Evolutionary conservation across 345 rosid species (phyloP).

Genomic region (Brassica juncea): DNA sequence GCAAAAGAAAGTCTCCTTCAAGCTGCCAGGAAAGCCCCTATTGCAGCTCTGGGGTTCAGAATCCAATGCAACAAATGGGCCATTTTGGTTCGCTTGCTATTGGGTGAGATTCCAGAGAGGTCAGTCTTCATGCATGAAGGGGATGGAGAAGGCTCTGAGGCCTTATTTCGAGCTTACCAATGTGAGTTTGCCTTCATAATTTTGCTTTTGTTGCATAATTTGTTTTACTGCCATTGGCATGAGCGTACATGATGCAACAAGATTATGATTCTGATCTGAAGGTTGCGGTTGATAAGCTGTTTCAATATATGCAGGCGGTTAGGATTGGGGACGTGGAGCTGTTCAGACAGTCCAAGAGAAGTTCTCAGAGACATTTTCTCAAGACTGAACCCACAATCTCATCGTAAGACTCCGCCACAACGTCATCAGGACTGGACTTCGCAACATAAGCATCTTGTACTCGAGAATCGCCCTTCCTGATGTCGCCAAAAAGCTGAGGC

Average conservation of each 20-base stretch:
- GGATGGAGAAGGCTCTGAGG: slow-evolving; percentile 80
- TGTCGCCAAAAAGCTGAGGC: slow-evolving; percentile 63
- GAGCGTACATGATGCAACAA: slow-evolving; percentile 18
- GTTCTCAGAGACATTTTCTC: slow-evolving; percentile 42
- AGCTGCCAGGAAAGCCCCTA: slow-evolving; percentile 86
- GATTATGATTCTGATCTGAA: slow-evolving; percentile 14
- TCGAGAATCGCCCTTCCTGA: slow-evolving; percentile 71
- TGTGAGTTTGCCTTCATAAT: slow-evolving; percentile 50
- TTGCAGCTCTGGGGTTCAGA: slow-evolving; percentile 63
- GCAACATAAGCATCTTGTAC: slow-evolving; percentile 75
- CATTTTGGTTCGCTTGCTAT: slow-evolving; percentile 61
- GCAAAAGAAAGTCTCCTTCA: slow-evolving; percentile 89
- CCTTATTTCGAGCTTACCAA: slow-evolving; percentile 90
- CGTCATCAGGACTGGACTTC: slow-evolving; percentile 84
- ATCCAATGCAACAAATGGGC: slow-evolving; percentile 91
- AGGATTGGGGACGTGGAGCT: slow-evolving; percentile 89
- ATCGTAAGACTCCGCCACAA: slow-evolving; percentile 79
- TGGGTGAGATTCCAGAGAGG: slow-evolving; percentile 89
- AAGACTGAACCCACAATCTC: slow-evolving; percentile 40
- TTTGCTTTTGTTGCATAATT: not conserved
- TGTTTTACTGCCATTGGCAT: not conserved
- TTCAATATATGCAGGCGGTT: slow-evolving; percentile 62
- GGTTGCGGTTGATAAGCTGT: not conserved
- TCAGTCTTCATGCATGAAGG: slow-evolving; percentile 76
- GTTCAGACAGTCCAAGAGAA: slow-evolving; percentile 73